Evolutionary conservation across 805 yeast species (phyloP).

Genomic region (Myxozyma lipomycoides): DNA sequence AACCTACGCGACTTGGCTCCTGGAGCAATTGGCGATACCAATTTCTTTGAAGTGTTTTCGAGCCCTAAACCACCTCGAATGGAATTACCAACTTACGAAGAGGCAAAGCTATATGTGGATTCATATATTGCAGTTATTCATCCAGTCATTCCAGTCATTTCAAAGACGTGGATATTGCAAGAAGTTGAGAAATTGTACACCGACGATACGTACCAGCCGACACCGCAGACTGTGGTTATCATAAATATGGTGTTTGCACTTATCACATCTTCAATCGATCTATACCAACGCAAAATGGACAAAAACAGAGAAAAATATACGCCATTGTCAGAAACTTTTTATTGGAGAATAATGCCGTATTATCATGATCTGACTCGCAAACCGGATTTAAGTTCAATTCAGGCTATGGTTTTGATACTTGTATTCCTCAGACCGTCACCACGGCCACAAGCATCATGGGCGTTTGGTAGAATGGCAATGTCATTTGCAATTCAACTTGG

Average conservation of each 20-base stretch:
- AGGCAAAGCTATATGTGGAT: constrained; percentile 16
- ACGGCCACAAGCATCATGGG: constrained; percentile 22
- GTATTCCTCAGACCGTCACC: constrained; percentile 20
- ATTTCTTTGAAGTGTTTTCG: constrained; percentile 10
- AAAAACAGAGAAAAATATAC: constrained; percentile 3
- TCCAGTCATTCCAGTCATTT: constrained; percentile 19
- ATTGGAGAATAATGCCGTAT: constrained; percentile 13
- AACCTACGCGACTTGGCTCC: constrained; percentile 23
- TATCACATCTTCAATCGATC: constrained; percentile 11
- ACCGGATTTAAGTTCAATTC: constrained; percentile 14
- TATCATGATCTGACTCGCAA: constrained; percentile 7
- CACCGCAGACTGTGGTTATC: constrained; percentile 14
- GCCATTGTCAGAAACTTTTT: constrained; percentile 17
- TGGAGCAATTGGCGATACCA: constrained; percentile 8
- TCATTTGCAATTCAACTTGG: constrained; percentile 24
- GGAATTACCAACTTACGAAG: constrained; percentile 25
- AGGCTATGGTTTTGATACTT: constrained; percentile 16
- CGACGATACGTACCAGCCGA: constrained; percentile 13
- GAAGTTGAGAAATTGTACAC: constrained; percentile 11
- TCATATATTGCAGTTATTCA: constrained; percentile 16
- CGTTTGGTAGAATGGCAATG: constrained; percentile 16
- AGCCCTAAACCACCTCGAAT: constrained; percentile 4
- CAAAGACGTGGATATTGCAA: constrained; percentile 12
- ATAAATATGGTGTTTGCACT: constrained; percentile 25
- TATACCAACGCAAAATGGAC: constrained; percentile 22